Base-by-base conservation (phyloP, 305 asterid genomes). In the Lippia alba region DNA sequence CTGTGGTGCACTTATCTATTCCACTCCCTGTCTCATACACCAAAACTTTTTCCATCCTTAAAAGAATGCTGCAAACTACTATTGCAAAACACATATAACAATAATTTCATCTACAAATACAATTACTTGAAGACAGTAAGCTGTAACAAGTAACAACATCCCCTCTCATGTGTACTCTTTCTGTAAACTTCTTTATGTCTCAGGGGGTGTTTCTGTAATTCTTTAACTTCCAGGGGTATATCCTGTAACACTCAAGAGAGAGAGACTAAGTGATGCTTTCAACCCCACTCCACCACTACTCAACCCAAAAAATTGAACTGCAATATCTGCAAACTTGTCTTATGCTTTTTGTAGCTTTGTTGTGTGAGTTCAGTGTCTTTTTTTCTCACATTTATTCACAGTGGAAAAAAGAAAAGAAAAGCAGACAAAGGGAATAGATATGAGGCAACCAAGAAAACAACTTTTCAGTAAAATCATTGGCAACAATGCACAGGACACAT, bases 381-480 rank as follows among this genome's bases (percentile, higher is more conserved):
- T 74, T 57, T 60, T 48, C 17, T 56, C 41, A 30, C 41, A 2
- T 62, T 70, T 66, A 14, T 17, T 15, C 4, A 51, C 74, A 74
- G 76, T 5, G 18, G 2, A 44, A 44, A 44, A 44, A 44, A 44
- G 49, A 44, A 44, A 74, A 46, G 8, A 59, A 78, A 70, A 70
- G 76, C 70, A 66, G 74, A 65, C 71, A 65, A 54, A 18, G 24
- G 45, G 69, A 73, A 59, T 56, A 73, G 67, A 73, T 67, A 66
- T 60, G 61, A 50, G 48, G 64, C 72, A 75, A 85, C 80, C 89
- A 84, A 83, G 76, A 80, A 79, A 82, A 80, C 67, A 61, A 66
- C 85, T 84, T 84, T 82, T 76, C 87, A 89, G 85, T 80, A 74
- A 85, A 86, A 89, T 85, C 85, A 87, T 87, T 81, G 84, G 85